Evolutionary conservation across 192 early-diverging fungal genomes (phyloP).

Genomic region (Podila horticola): DNA sequence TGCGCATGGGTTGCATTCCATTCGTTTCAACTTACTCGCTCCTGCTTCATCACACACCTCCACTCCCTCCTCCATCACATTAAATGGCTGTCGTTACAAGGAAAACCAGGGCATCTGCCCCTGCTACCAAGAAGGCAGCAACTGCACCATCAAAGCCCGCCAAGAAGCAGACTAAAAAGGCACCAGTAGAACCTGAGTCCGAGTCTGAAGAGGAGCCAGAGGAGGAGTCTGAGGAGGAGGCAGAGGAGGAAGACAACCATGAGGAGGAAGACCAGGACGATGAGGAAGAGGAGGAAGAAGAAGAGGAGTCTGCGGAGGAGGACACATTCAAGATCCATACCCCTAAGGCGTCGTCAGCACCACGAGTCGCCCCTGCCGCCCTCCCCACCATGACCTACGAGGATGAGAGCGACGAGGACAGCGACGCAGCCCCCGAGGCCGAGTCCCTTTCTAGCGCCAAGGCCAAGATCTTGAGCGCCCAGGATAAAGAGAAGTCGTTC

Average conservation of each 20-base stretch:
- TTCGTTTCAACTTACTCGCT: neutral
- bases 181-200: conserved; percentile 12
- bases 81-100: conserved; percentile 40
- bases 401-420: conserved; percentile 43
- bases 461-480: conserved; percentile 33
- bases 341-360: conserved; percentile 27
- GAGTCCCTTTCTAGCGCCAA: conserved; percentile 47
- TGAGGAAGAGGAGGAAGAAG: neutral
- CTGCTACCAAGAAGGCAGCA: conserved; percentile 9
- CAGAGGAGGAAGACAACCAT: conserved; percentile 5
- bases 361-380: conserved; percentile 15
- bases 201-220: conserved; percentile 7
- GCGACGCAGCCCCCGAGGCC: conserved; percentile 45
- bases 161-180: conserved; percentile 19
- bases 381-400: conserved; percentile 32
- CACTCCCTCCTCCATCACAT: neutral
- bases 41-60: neutral
- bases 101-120: conserved; percentile 16
- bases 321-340: conserved; percentile 50
- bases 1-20: neutral
- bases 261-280: conserved; percentile 5
- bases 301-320: conserved; percentile 24
- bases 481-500: conserved; percentile 46
- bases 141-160: conserved; percentile 10
- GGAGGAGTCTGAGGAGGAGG: conserved; percentile 10